A percentile compares a stretch with the other conserved stretches of the same genome.
These are phyloP conservation scores for Kurtzmaniella quercitrusa DNA, from an alignment of 1,139 yeast species.

Conservation along the genomic window DNA sequence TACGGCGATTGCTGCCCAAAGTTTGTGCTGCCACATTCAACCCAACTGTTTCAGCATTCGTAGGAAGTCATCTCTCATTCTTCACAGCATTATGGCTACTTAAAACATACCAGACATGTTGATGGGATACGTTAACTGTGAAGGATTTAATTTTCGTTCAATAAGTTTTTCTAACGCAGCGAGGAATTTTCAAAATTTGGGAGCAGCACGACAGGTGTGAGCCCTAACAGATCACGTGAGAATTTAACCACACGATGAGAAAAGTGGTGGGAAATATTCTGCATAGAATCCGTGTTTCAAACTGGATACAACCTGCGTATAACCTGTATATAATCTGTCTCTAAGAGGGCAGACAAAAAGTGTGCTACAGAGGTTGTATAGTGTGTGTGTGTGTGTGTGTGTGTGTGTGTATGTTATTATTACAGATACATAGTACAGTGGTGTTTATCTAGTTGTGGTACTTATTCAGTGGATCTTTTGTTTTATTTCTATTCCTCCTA, in stretches of 20 bases:
- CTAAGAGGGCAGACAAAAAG: no score
- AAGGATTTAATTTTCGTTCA: conserved; percentile 2
- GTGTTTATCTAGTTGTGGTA: no score
- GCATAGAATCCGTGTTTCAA: background rate
- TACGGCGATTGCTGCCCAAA: background rate
- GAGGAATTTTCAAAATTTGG: conserved; percentile 2
- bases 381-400: no score
- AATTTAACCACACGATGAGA: background rate
- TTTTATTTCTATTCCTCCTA: no score
- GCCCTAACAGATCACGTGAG: conserved; percentile 6
- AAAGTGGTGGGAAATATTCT: background rate
- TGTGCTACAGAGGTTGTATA: no score
- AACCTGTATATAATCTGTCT: no score
- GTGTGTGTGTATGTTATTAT: no score
- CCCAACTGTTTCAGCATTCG: background rate
- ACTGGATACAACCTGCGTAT: no score
- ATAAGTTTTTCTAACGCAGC: conserved; percentile 3
- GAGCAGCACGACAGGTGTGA: conserved; percentile 4
- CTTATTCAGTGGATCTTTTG: no score
- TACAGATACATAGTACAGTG: no score
- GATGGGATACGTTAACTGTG: conserved; percentile 3
- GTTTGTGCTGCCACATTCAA: background rate
- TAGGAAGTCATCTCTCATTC: background rate
- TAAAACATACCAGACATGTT: conserved; percentile 3
- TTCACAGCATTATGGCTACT: background rate